A percentile compares a stretch with the other conserved stretches of the same genome.
These are phyloP conservation scores for Chaetomiaceae sp. DNA, from an alignment of 2,329 filamentous ascomycete species.

Conservation along the genomic window DNA sequence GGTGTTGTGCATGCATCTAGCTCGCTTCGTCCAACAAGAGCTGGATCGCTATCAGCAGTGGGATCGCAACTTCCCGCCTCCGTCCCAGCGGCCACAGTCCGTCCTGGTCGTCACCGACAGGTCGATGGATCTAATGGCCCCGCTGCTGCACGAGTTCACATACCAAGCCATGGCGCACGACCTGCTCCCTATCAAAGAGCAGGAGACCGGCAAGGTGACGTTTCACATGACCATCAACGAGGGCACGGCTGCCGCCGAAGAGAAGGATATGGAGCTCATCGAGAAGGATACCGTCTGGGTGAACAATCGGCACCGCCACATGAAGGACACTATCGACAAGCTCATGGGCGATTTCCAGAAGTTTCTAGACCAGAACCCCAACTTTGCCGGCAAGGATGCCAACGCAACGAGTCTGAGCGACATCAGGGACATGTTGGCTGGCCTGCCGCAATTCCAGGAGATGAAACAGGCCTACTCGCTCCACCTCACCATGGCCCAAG, in stretches of 20 bases:
- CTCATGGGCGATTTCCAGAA: constrained; percentile 87
- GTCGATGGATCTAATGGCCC: constrained; percentile 85
- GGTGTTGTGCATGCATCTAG: constrained; percentile 81
- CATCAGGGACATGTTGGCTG: constrained; percentile 95
- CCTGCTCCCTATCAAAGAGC: constrained; percentile 79
- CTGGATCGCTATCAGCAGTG: constrained; percentile 82
- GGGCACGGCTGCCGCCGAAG: constrained; percentile 61
- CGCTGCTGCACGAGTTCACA: constrained; percentile 90
- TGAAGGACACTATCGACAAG: constrained; percentile 96
- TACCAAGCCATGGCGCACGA: constrained; percentile 99
- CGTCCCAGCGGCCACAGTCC: constrained; percentile 69
- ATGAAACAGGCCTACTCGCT: constrained; percentile 93
- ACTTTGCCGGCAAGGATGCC: constrained; percentile 72
- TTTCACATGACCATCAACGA: constrained; percentile 78
- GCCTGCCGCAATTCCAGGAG: constrained; percentile 87
- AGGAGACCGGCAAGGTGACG: constrained; percentile 77
- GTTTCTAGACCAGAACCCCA: constrained; percentile 84
- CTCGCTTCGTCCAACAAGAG: constrained; percentile 85
- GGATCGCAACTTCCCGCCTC: constrained; percentile 78
- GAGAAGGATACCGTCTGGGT: constrained; percentile 95
- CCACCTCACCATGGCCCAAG: constrained; percentile 93
- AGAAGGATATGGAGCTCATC: constrained; percentile 84
- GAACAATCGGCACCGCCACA: constrained; percentile 87
- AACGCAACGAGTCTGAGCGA: constrained; percentile 74
- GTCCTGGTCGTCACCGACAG: constrained; percentile 83